Percentiles rank a stretch among this genome's conserved stretches.
phyloP scores from a whole-genome alignment of 2,329 filamentous ascomycete species.

The Lizonia empirigonia region DNA sequence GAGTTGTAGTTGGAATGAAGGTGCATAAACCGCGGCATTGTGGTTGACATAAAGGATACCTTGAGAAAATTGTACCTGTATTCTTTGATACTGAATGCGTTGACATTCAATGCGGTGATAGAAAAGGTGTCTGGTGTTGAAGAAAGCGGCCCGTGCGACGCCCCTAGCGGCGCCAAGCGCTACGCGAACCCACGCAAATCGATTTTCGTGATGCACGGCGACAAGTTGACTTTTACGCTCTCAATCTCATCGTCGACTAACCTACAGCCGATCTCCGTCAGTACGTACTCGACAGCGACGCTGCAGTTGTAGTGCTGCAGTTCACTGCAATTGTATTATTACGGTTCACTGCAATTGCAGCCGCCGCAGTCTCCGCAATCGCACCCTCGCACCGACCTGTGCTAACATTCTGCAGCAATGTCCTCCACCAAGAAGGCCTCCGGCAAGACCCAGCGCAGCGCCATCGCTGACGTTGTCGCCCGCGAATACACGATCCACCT shows the following conservation, averaged over 20 bases:
- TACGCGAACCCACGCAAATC: conserved; percentile 27
- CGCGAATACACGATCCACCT: conserved; percentile 99
- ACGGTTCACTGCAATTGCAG: neutral
- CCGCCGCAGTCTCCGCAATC: neutral
- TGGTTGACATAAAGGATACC: neutral
- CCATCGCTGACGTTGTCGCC: conserved; percentile 98
- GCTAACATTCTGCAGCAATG: conserved; percentile 47
- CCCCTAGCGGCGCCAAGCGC: conserved; percentile 16
- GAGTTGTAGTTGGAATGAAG: neutral
- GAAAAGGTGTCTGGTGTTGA: neutral
- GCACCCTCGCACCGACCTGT: too few species aligned
- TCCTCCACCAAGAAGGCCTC: conserved; percentile 62
- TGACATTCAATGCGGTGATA: too few species aligned
- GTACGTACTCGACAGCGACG: conserved; percentile 24
- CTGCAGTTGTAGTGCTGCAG: too few species aligned
- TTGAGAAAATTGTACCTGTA: neutral
- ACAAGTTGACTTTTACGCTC: conserved; percentile 25
- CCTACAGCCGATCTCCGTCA: conserved; percentile 34
- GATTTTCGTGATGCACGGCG: conserved; percentile 19
- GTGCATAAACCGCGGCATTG: neutral
- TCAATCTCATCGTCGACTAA: conserved; percentile 36
- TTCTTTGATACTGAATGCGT: neutral
- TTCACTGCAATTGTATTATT: too few species aligned
- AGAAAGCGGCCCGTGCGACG: neutral
- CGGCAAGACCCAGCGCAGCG: conserved; percentile 77